Percentiles rank a stretch among this genome's conserved stretches.
phyloP scores from a whole-genome alignment of 2,329 filamentous ascomycete genomes.

The Fusarium nygamai region DNA sequence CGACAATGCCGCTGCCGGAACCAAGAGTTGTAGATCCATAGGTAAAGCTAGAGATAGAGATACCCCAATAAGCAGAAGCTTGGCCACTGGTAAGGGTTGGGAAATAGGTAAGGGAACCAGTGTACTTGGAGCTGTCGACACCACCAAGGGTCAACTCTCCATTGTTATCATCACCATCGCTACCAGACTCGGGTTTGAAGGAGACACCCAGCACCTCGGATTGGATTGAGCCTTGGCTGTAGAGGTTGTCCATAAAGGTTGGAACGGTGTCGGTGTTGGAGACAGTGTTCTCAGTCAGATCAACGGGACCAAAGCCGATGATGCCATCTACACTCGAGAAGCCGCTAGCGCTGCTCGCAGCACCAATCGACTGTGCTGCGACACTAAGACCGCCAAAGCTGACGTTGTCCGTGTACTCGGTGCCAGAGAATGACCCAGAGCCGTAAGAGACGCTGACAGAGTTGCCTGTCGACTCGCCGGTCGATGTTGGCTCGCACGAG shows the following conservation, averaged over 20 bases:
- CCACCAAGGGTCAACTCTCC: constrained; percentile 4
- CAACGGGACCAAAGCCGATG: background rate
- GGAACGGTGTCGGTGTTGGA: background rate
- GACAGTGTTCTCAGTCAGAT: background rate
- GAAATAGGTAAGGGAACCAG: background rate
- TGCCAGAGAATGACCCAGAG: background rate
- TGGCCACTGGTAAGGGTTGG: background rate
- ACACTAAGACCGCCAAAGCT: background rate
- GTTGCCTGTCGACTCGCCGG: background rate
- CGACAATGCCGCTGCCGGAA: background rate
- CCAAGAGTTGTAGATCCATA: background rate
- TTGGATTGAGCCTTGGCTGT: background rate
- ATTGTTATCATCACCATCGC: background rate
- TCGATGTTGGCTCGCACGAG: background rate
- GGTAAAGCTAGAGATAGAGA: background rate
- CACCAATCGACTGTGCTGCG: background rate
- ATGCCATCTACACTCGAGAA: background rate
- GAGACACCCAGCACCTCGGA: background rate
- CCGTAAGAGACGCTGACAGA: background rate
- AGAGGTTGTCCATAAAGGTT: background rate
- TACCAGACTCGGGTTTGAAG: background rate
- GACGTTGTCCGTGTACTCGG: background rate
- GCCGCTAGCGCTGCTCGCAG: background rate
- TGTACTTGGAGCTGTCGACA: background rate
- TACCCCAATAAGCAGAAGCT: background rate